A percentile compares a stretch with the other conserved stretches of the same genome.
Evolutionary conservation across 1,284 basidiomycete genomes (phyloP).

Genomic region (Amylostereum chailletii): DNA sequence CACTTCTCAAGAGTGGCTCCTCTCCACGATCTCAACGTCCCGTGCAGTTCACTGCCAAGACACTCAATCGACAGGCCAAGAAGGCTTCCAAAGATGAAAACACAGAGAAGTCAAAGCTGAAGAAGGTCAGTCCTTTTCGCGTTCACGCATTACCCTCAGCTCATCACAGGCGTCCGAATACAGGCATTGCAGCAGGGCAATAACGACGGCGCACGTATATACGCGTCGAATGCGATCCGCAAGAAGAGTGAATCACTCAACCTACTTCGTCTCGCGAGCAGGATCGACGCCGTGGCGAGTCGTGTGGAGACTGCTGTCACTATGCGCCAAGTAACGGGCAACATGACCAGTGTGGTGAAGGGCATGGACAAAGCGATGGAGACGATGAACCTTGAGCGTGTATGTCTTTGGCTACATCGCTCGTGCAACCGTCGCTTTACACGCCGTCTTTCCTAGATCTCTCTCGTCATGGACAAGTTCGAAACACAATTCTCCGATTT

Average conservation of each 20-base stretch:
- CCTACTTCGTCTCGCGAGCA: slow-evolving; percentile 76
- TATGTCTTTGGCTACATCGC: slow-evolving; percentile 28
- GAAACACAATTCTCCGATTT: slow-evolving; percentile 95
- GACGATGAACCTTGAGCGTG: slow-evolving; percentile 96
- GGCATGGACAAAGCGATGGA: slow-evolving; percentile 99
- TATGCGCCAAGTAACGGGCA: slow-evolving; percentile 91
- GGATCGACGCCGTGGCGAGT: slow-evolving; percentile 95
- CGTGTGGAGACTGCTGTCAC: slow-evolving; percentile 99
- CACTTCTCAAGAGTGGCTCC: not conserved
- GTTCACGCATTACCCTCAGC: not conserved
- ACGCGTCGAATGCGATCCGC: slow-evolving; percentile 95
- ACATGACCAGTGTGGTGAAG: slow-evolving; percentile 93
- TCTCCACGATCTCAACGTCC: slow-evolving; percentile 11
- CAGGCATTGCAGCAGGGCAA: slow-evolving; percentile 97
- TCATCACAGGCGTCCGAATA: not conserved
- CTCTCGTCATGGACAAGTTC: slow-evolving; percentile 99
- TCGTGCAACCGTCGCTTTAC: not conserved
- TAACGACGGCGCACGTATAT: slow-evolving; percentile 96
- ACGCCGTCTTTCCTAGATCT: slow-evolving; percentile 58
- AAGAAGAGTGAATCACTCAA: slow-evolving; percentile 97
- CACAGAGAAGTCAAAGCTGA: slow-evolving; percentile 78
- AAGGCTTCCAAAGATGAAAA: slow-evolving; percentile 93
- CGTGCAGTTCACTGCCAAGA: slow-evolving; percentile 88
- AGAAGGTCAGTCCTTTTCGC: slow-evolving; percentile 56
- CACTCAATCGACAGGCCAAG: slow-evolving; percentile 85